Base-by-base conservation (phyloP, 1,284 basidiomycete genomes). In the Ganoderma sinense region DNA sequence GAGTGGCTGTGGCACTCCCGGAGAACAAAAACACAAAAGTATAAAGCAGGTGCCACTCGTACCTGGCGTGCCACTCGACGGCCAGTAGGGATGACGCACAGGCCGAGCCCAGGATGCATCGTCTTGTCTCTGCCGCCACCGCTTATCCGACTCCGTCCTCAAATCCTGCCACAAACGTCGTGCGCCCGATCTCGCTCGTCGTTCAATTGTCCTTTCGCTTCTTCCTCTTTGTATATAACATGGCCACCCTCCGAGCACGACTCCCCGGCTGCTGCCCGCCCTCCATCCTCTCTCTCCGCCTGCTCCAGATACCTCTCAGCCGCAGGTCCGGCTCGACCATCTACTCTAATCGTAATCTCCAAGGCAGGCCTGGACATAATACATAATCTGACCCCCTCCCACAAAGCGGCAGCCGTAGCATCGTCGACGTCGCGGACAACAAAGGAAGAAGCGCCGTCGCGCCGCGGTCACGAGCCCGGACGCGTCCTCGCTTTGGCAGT, bases 321-420 rank as follows among this genome's bases (percentile, higher is more conserved):
- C 39, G 58, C 58, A 39, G 58, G 58, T 41, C 39, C 58, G 58
- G 58, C 58, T 26, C 39, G n/a, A 6, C 14, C 31, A 58, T 3
- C 58, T 20, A 36, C 18, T 13, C 4, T 40, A 10, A 41, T 55
- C 20, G 18, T 23, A 60, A 39, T 23, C 33, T 7, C 16, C 7
- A 14, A 39, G 6, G 45, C 55, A 31, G 29, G 55, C 26, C 55
- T 11, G 10, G n/a, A 48, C 45, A 5, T 23, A 56, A 56, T 33
- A 48, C 45, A 5, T 23, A 56, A 56, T 33, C 14, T 3, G n/a
- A 18, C 29, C 26, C 26, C 11, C 18, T 16, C 2, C 56, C 6
- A 55, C 53, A 55, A 58, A 58, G 56, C 31, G 56, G 33, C 56
- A 33, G 29, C 56, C 56, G 33, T 20, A 58, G 56, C 33, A 11